Conservation (phyloP, 2,329 filamentous ascomycete species). For the Blastomyces emzantsi region DNA sequence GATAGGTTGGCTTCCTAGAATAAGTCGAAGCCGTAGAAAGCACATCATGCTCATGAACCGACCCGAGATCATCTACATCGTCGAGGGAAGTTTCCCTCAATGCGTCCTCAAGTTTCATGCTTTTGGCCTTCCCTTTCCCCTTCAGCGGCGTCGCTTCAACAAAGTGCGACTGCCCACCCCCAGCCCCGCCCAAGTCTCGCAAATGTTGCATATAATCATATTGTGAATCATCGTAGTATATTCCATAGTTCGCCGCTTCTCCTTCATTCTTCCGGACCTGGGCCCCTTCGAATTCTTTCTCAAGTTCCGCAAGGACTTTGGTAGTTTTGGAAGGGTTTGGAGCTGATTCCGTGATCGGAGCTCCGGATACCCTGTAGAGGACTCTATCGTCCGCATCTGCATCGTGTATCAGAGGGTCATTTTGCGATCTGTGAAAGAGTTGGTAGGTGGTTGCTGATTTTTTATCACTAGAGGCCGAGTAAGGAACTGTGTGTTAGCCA, state of each 20-base stretch:
- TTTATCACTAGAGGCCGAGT: constrained; percentile 15
- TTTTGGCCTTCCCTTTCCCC: constrained; percentile 58
- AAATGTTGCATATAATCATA: constrained; percentile 99
- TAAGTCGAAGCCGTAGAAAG: constrained; percentile 57
- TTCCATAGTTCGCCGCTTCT: constrained; percentile 85
- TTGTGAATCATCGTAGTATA: constrained; percentile 89
- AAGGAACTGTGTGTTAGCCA: constrained; percentile 1
- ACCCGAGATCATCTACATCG: constrained; percentile 29
- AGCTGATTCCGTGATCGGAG: constrained; percentile 19
- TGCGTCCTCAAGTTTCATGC: constrained; percentile 78
- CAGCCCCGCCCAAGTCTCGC: constrained; percentile 66
- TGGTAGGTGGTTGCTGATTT: constrained; percentile 19
- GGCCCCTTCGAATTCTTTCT: constrained; percentile 58
- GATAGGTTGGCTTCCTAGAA: constrained; percentile 67
- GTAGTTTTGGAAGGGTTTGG: constrained; percentile 40
- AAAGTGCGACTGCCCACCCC: constrained; percentile 63
- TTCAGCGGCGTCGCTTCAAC: constrained; percentile 54
- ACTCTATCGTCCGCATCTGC: constrained; percentile 81
- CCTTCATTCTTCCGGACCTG: constrained; percentile 80
- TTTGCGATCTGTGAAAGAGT: constrained; percentile 61
- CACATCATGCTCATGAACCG: constrained; percentile 19
- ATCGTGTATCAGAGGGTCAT: constrained; percentile 96
- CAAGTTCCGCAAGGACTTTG: constrained; percentile 68
- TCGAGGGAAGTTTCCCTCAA: constrained; percentile 51
- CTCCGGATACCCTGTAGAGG: constrained; percentile 57